Conservation (phyloP, 371 early-diverging fungal genomes). For the Mortierella sp. region DNA sequence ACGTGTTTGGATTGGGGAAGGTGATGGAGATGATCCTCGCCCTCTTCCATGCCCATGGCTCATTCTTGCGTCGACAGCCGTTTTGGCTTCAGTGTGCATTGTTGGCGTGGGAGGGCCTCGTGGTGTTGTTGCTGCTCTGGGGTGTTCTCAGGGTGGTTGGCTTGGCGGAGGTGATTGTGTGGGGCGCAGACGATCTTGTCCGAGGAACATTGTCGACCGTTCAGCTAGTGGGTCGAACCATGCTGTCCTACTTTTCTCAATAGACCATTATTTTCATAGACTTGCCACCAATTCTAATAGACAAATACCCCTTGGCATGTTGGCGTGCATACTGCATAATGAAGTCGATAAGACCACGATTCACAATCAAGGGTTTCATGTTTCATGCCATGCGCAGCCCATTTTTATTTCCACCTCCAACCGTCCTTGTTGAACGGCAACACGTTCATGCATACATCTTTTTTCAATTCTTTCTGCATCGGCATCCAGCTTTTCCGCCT, state of each 20-base stretch:
- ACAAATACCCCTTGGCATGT: too few relatives aligned
- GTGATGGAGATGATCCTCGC: conserved; percentile 32
- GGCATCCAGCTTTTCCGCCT: too few relatives aligned
- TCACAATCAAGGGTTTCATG: too few relatives aligned
- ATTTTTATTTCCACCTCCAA: too few relatives aligned
- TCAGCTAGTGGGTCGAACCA: conserved; percentile 9
- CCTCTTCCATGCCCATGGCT: conserved; percentile 39
- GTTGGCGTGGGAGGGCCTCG: conserved; percentile 28
- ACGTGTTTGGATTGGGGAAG: conserved; percentile 44
- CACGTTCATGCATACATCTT: too few relatives aligned
- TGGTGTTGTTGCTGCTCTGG: conserved; percentile 39
- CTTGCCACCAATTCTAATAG: too few relatives aligned
- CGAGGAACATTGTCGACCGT: conserved; percentile 35
- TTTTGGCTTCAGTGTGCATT: conserved; percentile 38
- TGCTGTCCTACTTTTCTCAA: conserved; percentile 12
- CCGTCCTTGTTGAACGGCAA: too few relatives aligned
- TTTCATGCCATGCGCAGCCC: too few relatives aligned
- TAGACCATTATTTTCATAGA: conserved; percentile 3
- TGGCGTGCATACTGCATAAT: too few relatives aligned
- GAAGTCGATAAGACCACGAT: too few relatives aligned
- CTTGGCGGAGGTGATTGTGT: conserved; percentile 44
- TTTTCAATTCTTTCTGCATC: too few relatives aligned
- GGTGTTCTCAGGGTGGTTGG: conserved; percentile 37
- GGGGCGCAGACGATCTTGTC: conserved; percentile 50
- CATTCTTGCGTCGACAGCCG: conserved; percentile 32